Percentiles rank a stretch among this genome's conserved stretches.
Evolutionary conservation across 768 basidiomycete species (phyloP).

Genomic region (Butyriboletus loyo): DNA sequence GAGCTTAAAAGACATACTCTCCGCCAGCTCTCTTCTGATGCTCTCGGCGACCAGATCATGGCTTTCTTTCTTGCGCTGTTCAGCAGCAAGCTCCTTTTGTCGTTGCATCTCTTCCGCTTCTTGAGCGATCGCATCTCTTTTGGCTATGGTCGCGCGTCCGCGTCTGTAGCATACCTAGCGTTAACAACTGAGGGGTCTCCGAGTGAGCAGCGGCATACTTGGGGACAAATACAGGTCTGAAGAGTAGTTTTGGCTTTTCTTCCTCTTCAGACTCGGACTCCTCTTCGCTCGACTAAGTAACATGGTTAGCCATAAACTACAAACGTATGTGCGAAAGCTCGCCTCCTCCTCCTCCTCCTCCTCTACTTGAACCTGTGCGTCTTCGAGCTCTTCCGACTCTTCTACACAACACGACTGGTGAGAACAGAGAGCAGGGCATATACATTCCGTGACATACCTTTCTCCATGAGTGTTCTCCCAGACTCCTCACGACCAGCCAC

Average conservation of each 20-base stretch:
- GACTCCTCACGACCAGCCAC: conserved; percentile 78
- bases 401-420: conserved; percentile 7
- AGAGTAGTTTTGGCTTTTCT: conserved; percentile 68
- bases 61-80: conserved; percentile 82
- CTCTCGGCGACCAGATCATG: conserved; percentile 94
- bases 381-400: conserved; percentile 41
- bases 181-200: conserved; percentile 1
- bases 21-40: conserved; percentile 85
- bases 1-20: conserved; percentile 57
- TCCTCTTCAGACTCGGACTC: conserved; percentile 75
- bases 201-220: conserved; percentile 56
- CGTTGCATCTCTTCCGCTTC: conserved; percentile 74
- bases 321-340: conserved; percentile 15
- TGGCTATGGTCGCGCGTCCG: conserved; percentile 67
- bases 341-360: conserved; percentile 40
- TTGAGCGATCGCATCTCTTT: conserved; percentile 62
- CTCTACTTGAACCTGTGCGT: conserved; percentile 39
- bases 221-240: conserved; percentile 91
- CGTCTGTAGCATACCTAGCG: conserved; percentile 45
- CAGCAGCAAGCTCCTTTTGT: conserved; percentile 70
- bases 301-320: conserved; percentile 15
- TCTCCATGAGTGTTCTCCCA: conserved; percentile 65
- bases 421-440: conserved; percentile 4
- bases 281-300: conserved; percentile 78
- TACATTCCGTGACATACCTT: conserved; percentile 36